These are phyloP conservation scores for Cenococcum geophilum DNA, from an alignment of 495 filamentous ascomycete species.

Conservation along the genomic window DNA sequence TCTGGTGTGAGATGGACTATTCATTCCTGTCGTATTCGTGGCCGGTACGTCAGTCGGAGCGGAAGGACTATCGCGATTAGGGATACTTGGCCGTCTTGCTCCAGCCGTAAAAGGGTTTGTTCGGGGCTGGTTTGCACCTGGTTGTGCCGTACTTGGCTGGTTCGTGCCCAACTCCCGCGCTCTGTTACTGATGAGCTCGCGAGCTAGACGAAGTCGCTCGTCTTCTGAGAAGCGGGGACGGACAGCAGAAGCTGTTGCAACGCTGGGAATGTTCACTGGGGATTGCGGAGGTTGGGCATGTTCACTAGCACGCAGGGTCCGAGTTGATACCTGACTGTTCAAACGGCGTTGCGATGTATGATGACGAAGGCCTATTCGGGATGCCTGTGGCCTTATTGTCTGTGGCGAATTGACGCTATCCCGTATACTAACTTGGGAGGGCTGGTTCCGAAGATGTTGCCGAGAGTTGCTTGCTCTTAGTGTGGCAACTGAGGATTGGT, in stretches of 20 bases:
- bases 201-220: conserved; percentile 19
- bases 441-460: conserved; percentile 11
- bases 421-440: conserved; percentile 24
- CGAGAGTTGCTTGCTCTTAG: conserved; percentile 27
- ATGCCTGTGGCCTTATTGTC: conserved; percentile 20
- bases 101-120: conserved; percentile 23
- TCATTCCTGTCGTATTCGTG: background rate
- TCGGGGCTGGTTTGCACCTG: conserved; percentile 1
- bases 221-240: conserved; percentile 20
- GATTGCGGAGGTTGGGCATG: conserved; percentile 22
- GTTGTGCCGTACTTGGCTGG: conserved; percentile 7
- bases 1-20: conserved; percentile 8
- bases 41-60: background rate
- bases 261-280: background rate
- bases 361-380: conserved; percentile 25
- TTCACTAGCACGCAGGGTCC: conserved; percentile 27
- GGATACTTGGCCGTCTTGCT: conserved; percentile 12
- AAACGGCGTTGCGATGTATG: conserved; percentile 29
- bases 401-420: conserved; percentile 15
- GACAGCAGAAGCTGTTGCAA: conserved; percentile 4
- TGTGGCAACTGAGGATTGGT: conserved; percentile 34
- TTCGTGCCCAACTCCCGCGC: conserved; percentile 19
- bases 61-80: conserved; percentile 5
- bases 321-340: conserved; percentile 26
- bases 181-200: conserved; percentile 24